Evolutionary conservation across 2,329 filamentous ascomycete genomes (phyloP).

Genomic region (Penicillium capsulatum): DNA sequence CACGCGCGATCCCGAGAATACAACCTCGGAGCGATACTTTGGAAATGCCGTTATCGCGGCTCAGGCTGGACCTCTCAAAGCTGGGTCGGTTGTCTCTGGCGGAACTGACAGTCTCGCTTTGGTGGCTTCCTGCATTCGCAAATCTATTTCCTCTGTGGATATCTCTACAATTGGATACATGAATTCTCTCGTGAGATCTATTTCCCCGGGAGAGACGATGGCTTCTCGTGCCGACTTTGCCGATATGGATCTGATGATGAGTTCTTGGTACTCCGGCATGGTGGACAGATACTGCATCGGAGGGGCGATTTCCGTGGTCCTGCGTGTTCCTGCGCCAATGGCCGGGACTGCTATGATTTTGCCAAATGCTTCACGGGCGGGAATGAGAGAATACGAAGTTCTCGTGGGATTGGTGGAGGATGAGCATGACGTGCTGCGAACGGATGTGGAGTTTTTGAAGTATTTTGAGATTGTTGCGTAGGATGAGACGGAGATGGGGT

Average conservation of each 20-base stretch:
- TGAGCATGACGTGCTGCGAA: constrained; percentile 14
- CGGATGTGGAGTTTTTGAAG: constrained; percentile 16
- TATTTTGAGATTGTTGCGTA: constrained; percentile 19
- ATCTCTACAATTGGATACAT: constrained; percentile 13
- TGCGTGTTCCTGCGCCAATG: constrained; percentile 14
- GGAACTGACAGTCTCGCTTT: constrained; percentile 12
- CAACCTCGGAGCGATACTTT: constrained; percentile 19
- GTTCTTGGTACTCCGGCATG: constrained; percentile 20
- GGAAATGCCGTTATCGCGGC: constrained; percentile 20
- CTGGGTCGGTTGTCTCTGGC: constrained; percentile 9
- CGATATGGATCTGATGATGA: constrained; percentile 23
- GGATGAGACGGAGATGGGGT: too few species aligned
- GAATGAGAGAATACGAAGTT: constrained; percentile 15
- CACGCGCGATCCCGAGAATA: constrained; percentile 17
- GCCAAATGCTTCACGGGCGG: constrained; percentile 14
- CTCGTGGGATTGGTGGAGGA: constrained; percentile 14
- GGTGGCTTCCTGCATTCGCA: constrained; percentile 18
- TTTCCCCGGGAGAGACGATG: constrained; percentile 14
- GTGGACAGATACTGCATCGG: constrained; percentile 22
- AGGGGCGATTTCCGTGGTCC: constrained; percentile 8
- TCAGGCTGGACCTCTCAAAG: constrained; percentile 13
- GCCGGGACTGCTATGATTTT: constrained; percentile 15
- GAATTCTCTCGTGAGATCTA: constrained; percentile 13
- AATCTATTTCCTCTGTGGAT: constrained; percentile 15
- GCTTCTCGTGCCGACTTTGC: constrained; percentile 15